Conservation (phyloP, 495 filamentous ascomycete genomes). For the Neurospora sublineolata region DNA sequence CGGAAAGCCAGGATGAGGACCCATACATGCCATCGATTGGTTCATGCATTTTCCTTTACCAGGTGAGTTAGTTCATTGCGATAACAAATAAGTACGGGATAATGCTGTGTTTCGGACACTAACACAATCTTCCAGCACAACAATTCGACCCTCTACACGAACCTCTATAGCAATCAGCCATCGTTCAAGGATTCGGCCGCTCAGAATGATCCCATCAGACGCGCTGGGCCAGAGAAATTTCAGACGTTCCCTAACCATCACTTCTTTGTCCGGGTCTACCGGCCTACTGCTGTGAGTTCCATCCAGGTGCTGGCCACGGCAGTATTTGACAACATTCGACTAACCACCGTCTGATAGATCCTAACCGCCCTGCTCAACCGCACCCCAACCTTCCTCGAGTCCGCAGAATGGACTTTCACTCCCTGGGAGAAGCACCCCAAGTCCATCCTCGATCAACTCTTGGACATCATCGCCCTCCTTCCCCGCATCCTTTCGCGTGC, state of each 20-base stretch:
- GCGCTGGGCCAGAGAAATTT: constrained; percentile 28
- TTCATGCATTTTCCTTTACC: constrained; percentile 33
- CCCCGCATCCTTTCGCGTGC: constrained; percentile 26
- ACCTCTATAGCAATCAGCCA: constrained; percentile 16
- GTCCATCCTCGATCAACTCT: constrained; percentile 29
- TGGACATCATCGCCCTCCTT: constrained; percentile 30
- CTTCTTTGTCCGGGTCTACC: constrained; percentile 37
- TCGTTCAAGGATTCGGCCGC: constrained; percentile 18
- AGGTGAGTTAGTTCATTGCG: constrained; percentile 16
- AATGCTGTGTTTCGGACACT: constrained; percentile 10
- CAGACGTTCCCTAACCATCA: constrained; percentile 35
- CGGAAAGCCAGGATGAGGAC: constrained; percentile 7
- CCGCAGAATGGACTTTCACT: constrained; percentile 31
- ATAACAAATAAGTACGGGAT: background rate
- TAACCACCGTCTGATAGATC: constrained; percentile 17
- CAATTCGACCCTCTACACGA: constrained; percentile 18
- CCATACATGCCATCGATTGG: constrained; percentile 13
- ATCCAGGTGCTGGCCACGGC: background rate
- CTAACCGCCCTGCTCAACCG: constrained; percentile 32
- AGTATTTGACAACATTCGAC: background rate
- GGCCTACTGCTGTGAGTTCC: constrained; percentile 28
- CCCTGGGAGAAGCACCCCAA: constrained; percentile 35
- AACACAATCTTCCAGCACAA: constrained; percentile 14
- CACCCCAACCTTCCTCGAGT: constrained; percentile 30
- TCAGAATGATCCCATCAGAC: constrained; percentile 21